A percentile compares a stretch with the other conserved stretches of the same genome.
Conservation (phyloP, 2,329 filamentous ascomycete species). For the Pseudocercospora vitis region DNA sequence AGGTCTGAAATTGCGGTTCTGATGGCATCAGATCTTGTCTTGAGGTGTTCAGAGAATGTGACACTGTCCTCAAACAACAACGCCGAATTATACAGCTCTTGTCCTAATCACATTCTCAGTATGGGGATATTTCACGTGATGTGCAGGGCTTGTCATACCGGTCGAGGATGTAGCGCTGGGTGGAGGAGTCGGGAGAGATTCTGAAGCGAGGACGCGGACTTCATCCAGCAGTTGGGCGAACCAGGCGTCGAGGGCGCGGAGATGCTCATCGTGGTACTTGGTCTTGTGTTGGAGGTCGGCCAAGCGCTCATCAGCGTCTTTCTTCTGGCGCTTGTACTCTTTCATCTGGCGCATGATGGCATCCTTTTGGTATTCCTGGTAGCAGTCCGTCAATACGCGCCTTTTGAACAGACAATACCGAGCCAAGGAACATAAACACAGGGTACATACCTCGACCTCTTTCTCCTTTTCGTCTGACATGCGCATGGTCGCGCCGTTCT, state of each 20-base stretch:
- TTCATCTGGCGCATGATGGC: constrained; percentile 97
- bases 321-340: constrained; percentile 91
- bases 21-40: constrained; percentile 72
- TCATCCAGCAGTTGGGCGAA: constrained; percentile 71
- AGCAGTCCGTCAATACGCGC: constrained; percentile 6
- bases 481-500: constrained; percentile 72
- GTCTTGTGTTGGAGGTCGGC: constrained; percentile 77
- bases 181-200: constrained; percentile 37
- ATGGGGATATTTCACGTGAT: constrained; percentile 32
- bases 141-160: constrained; percentile 33
- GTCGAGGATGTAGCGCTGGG: constrained; percentile 32
- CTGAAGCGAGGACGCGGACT: constrained; percentile 45
- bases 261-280: constrained; percentile 85
- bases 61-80: constrained; percentile 56
- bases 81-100: constrained; percentile 52
- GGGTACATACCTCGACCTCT: constrained; percentile 66
- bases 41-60: constrained; percentile 75
- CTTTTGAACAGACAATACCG: too few relatives aligned
- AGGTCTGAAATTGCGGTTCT: constrained; percentile 71
- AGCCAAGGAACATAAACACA: too few relatives aligned
- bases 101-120: constrained; percentile 36
- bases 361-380: constrained; percentile 87
- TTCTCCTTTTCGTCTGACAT: constrained; percentile 69
- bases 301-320: constrained; percentile 75
- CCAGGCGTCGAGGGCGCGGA: constrained; percentile 89